Base-by-base conservation (phyloP, 352 stramenopile genomes). In the Phytophthora cajani region DNA sequence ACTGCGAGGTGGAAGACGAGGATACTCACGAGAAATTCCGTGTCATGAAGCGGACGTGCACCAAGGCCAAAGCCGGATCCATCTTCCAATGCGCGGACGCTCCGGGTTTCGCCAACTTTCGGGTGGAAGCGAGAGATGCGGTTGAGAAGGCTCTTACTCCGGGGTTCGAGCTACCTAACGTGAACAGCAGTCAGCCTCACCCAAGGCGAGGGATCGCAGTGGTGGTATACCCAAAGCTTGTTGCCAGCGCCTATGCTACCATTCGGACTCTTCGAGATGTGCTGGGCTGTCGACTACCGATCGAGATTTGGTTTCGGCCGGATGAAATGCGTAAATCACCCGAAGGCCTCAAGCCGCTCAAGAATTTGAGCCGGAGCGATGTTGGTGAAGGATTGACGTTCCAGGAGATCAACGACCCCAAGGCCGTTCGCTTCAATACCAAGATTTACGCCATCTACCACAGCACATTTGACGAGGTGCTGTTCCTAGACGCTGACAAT, bases 401-500 rank as follows among this genome's bases (percentile, higher is more conserved):
- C 59, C 55, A 57, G 21, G 42, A 68, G 19, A 68, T 72, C 42
- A 10, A 66, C 10, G 23, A 27, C 69, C 75, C 42, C 64, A 47
- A 12, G 67, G 79, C 30, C 79, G 81, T 58, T 69, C 67, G 59
- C 77, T 72, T 68, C 33, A 57, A 61, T 16, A 17, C 78, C 69
- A 93, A 92, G 73, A 80, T 90, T 25, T 72, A 91, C 56, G 82
- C 82, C 40, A 79, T 92, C 19, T 77, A 84, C 64, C 57, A 90
- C 69, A 87, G 73, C 52, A 52, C 59, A 12, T 93, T 91, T 33
- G 81, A 83, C 27, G 70, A 84, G 11, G 77, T 93, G 21, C 64
- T 94, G 14, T 89, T 93, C 36, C 63, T 93, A 14, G 87, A 91
- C 33, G 81, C 84, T 5, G 87, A 92, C 63, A 93, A 91, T 53